These are phyloP conservation scores for Haplosporangium sp. DNA, from an alignment of 371 early-diverging fungal genomes.

Conservation along the genomic window DNA sequence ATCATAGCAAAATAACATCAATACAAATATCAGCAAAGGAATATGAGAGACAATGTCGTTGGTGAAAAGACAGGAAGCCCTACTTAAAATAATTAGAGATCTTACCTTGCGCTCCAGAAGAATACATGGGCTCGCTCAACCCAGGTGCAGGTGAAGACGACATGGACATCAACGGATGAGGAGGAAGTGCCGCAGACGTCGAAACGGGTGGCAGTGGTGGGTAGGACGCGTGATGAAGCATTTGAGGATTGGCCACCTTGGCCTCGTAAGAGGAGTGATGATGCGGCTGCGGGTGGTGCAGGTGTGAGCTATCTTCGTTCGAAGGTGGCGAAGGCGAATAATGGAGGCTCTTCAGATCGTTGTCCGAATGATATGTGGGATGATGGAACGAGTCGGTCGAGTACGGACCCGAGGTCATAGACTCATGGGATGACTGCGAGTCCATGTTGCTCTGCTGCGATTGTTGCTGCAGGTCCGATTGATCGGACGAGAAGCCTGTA, in stretches of 20 bases:
- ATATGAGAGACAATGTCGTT: background rate
- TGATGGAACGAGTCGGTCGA: conserved; percentile 28
- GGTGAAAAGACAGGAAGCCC: background rate
- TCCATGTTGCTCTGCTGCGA: conserved; percentile 4
- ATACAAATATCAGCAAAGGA: too few species aligned
- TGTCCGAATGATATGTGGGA: conserved; percentile 16
- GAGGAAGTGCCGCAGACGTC: conserved; percentile 33
- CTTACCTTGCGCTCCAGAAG: conserved; percentile 16
- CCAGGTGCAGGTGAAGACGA: conserved; percentile 26
- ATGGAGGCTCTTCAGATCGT: conserved; percentile 31
- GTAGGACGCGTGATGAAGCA: conserved; percentile 14
- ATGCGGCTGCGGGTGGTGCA: conserved; percentile 31
- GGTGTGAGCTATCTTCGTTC: conserved; percentile 34
- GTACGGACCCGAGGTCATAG: conserved; percentile 18
- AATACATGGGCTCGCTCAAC: conserved; percentile 25
- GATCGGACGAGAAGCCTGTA: conserved; percentile 25
- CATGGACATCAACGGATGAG: conserved; percentile 46
- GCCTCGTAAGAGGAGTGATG: conserved; percentile 28
- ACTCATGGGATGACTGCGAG: conserved; percentile 13
- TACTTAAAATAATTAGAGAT: too few species aligned
- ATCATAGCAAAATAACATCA: background rate
- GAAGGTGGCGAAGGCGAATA: conserved; percentile 34
- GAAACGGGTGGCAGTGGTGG: conserved; percentile 1
- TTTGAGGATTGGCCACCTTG: conserved; percentile 20
- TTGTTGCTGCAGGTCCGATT: conserved; percentile 24